Percentiles rank a stretch among this genome's conserved stretches.
phyloP scores from a whole-genome alignment of 805 yeast species.

The Pichia membranifaciens region DNA sequence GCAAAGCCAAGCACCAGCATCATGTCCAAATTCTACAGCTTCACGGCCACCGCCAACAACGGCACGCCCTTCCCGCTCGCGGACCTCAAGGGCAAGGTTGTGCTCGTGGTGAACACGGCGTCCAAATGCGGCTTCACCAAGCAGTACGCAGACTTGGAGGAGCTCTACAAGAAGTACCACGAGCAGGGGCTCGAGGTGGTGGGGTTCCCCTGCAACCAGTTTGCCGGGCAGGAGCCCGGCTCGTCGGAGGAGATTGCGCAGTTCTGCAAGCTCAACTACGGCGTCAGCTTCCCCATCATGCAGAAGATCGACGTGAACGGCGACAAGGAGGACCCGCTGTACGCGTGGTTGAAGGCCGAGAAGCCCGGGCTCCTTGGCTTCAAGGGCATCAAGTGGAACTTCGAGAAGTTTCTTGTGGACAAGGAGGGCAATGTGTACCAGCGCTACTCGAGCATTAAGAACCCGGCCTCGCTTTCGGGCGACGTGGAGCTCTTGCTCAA shows the following conservation, averaged over 20 bases:
- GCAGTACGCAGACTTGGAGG: constrained; percentile 70
- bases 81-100: constrained; percentile 71
- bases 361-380: constrained; percentile 61
- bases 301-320: constrained; percentile 90
- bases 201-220: constrained; percentile 92
- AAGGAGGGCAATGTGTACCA: constrained; percentile 48
- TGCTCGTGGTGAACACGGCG: constrained; percentile 81
- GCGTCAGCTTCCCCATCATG: constrained; percentile 87
- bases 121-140: constrained; percentile 77
- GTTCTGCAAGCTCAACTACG: constrained; percentile 76
- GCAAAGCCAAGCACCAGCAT: constrained; percentile 34
- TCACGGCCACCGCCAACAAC: constrained; percentile 55
- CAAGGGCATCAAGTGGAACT: constrained; percentile 58
- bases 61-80: constrained; percentile 55
- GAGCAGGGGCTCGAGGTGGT: constrained; percentile 59
- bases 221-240: constrained; percentile 75
- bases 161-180: constrained; percentile 57
- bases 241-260: constrained; percentile 60
- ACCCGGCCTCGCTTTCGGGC: constrained; percentile 55
- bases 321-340: constrained; percentile 70
- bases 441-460: constrained; percentile 54
- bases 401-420: constrained; percentile 53
- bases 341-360: constrained; percentile 61
- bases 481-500: constrained; percentile 55
- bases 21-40: constrained; percentile 56